These are phyloP conservation scores for Fusarium subglutinans DNA, from an alignment of 2,329 filamentous ascomycete species.

Conservation along the genomic window DNA sequence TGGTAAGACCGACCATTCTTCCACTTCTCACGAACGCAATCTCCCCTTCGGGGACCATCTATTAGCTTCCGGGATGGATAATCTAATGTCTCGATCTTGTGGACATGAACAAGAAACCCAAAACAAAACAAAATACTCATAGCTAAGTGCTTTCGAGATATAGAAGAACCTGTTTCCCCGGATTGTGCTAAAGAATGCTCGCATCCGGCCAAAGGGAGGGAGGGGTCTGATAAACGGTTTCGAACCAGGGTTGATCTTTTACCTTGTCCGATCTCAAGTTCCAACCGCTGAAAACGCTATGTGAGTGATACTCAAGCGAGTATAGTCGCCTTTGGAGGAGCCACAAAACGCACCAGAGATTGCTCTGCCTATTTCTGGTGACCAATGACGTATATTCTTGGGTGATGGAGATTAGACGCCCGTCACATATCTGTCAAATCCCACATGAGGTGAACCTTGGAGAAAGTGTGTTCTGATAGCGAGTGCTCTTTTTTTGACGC, in stretches of 20 bases:
- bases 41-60: not conserved
- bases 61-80: not conserved
- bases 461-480: not conserved
- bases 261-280: not conserved
- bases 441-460: not conserved
- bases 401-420: not conserved
- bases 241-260: not conserved
- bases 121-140: not conserved
- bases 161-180: slow-evolving; percentile 4
- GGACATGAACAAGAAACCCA: not conserved
- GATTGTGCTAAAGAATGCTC: slow-evolving; percentile 15
- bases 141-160: not conserved
- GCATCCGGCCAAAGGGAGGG: slow-evolving; percentile 1
- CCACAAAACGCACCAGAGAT: slow-evolving; percentile 9
- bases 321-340: slow-evolving; percentile 5
- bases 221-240: not conserved
- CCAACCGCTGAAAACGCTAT: slow-evolving; percentile 6
- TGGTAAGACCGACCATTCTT: slow-evolving; percentile 11
- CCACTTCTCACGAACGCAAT: slow-evolving; percentile 4
- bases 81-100: slow-evolving; percentile 1
- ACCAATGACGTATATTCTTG: slow-evolving; percentile 20
- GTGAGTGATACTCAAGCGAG: slow-evolving; percentile 17
- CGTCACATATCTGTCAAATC: slow-evolving; percentile 6
- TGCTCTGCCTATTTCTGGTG: slow-evolving; percentile 8
- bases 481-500: slow-evolving; percentile 13